phyloP scores from a whole-genome alignment of 352 stramenopile genomes.

The Phytophthora cactorum region DNA sequence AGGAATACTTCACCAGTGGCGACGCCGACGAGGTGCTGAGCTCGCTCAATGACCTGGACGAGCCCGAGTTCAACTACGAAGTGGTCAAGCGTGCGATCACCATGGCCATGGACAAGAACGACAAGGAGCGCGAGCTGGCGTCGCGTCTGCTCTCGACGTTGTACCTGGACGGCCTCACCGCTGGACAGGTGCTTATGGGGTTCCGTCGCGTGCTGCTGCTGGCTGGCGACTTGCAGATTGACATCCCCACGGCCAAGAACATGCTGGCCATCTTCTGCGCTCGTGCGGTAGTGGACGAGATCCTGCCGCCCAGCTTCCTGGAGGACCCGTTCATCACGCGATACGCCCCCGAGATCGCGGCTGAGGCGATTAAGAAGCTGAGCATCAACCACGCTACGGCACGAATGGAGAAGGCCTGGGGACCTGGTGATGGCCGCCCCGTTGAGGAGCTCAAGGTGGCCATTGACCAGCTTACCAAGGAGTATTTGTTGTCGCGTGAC shows the following conservation, averaged over 20 bases:
- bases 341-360: conserved; percentile 95
- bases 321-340: conserved; percentile 95
- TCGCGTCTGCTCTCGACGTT: conserved; percentile 93
- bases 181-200: conserved; percentile 86
- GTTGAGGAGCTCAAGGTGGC: conserved; percentile 94
- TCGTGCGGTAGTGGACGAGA: conserved; percentile 98
- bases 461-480: conserved; percentile 96
- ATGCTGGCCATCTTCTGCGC: conserved; percentile 98
- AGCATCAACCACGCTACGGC: conserved; percentile 96
- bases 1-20: conserved; percentile 89
- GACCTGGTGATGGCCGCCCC: conserved; percentile 92
- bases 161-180: conserved; percentile 89
- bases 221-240: conserved; percentile 96
- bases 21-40: conserved; percentile 92
- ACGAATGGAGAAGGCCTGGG: conserved; percentile 97
- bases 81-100: conserved; percentile 96
- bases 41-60: conserved; percentile 72
- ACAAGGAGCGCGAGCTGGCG: conserved; percentile 45
- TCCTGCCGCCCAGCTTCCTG: conserved; percentile 97
- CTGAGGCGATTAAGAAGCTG: conserved; percentile 96
- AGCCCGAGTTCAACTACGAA: conserved; percentile 88
- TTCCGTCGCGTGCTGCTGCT: conserved; percentile 97
- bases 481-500: conserved; percentile 95
- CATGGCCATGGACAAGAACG: conserved; percentile 92
- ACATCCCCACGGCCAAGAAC: conserved; percentile 93